These are phyloP conservation scores for Fraxinus pennsylvanica DNA, from an alignment of 257 asterid genomes.

Conservation along the genomic window DNA sequence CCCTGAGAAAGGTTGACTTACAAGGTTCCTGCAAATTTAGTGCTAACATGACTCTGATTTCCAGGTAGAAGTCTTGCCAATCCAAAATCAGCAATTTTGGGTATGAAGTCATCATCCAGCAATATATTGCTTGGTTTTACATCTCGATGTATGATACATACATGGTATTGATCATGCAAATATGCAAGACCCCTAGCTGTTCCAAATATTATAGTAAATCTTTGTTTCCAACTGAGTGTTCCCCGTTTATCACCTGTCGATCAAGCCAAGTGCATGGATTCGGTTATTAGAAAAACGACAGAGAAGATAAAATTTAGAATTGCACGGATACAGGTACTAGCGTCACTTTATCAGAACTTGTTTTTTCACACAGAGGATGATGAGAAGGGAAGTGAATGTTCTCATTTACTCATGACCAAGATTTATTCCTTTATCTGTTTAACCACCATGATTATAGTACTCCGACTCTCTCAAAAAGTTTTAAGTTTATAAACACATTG, in stretches of 20 bases:
- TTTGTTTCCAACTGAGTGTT: slow-evolving; percentile 70
- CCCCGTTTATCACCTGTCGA: slow-evolving; percentile 63
- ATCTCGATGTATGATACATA: slow-evolving; percentile 72
- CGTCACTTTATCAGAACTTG: too few relatives aligned
- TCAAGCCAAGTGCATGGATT: neutral
- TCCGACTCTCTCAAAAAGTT: neutral
- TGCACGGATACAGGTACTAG: neutral
- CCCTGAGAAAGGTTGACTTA: slow-evolving; percentile 30
- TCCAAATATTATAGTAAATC: slow-evolving; percentile 68
- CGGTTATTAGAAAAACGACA: neutral
- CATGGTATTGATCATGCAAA: slow-evolving; percentile 77
- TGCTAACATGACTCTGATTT: slow-evolving; percentile 75
- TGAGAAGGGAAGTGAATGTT: neutral
- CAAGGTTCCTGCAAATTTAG: slow-evolving; percentile 91
- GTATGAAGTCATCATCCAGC: slow-evolving; percentile 59
- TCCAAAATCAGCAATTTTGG: slow-evolving; percentile 83
- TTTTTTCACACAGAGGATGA: neutral
- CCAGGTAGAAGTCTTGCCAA: slow-evolving; percentile 76
- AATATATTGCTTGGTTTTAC: slow-evolving; percentile 74
- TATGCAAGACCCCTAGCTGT: slow-evolving; percentile 78
- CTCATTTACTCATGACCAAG: neutral
- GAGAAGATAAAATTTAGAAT: neutral
- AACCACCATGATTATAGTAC: neutral
- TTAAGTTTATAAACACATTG: neutral
- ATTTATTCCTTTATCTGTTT: neutral